Percentiles rank a stretch among this genome's conserved stretches.
These are phyloP conservation scores for Cyberlindnera veronae DNA, from an alignment of 805 yeast genomes.

Conservation along the genomic window DNA sequence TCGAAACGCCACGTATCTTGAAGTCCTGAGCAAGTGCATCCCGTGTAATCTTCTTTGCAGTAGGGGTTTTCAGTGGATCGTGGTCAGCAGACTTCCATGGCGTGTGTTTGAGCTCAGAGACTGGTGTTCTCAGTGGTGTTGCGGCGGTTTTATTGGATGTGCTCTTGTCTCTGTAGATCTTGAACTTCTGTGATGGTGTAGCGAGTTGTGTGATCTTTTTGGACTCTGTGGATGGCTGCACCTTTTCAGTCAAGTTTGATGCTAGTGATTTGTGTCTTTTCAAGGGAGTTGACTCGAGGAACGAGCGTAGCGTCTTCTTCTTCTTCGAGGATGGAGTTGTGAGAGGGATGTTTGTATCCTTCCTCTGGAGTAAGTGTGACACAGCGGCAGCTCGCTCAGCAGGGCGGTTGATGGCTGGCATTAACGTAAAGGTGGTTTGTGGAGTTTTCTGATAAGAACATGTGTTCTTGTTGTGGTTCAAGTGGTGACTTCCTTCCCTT, in stretches of 20 bases:
- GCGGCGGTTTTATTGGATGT: conserved; percentile 1
- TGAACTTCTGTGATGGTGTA: conserved; percentile 5
- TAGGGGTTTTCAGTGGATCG: conserved; percentile 1
- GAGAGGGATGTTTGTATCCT: conserved; percentile 2
- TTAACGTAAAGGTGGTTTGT: too few relatives aligned
- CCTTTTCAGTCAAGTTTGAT: background rate
- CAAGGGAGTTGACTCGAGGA: conserved; percentile 1
- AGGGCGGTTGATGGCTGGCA: conserved; percentile 1
- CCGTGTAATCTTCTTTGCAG: conserved; percentile 2
- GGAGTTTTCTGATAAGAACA: too few relatives aligned
- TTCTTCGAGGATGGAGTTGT: conserved; percentile 5
- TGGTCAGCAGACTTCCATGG: conserved; percentile 4
- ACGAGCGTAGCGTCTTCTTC: conserved; percentile 4
- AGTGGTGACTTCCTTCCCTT: too few relatives aligned
- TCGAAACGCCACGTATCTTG: background rate
- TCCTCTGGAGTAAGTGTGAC: conserved; percentile 1
- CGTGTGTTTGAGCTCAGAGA: conserved; percentile 3
- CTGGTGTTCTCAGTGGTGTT: conserved; percentile 4
- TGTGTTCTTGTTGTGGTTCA: too few relatives aligned
- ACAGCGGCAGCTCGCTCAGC: conserved; percentile 5
- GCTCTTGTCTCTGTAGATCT: conserved; percentile 2
- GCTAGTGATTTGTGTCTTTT: conserved; percentile 1
- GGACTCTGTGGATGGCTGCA: background rate
- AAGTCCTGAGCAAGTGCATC: conserved; percentile 3
- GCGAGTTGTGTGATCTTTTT: conserved; percentile 5